Percentiles rank a stretch among this genome's conserved stretches.
phyloP scores from a whole-genome alignment of 2,329 filamentous ascomycete genomes.

The Reticulascus tulasneorum region DNA sequence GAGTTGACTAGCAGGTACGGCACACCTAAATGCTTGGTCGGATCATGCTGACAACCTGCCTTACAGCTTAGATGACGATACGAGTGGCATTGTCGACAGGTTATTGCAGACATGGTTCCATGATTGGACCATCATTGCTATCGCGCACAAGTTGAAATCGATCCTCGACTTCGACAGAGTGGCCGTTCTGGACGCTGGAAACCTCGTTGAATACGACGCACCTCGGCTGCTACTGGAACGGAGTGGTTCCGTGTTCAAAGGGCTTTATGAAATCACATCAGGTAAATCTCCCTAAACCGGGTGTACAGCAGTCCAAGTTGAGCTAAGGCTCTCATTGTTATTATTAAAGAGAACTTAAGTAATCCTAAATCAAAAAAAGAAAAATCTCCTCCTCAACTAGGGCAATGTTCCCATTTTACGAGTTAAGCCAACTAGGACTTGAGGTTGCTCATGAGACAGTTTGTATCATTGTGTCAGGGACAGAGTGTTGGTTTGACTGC shows the following conservation, averaged over 20 bases:
- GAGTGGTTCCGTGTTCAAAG: conserved; percentile 3
- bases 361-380: too few relatives aligned
- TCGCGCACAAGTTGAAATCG: conserved; percentile 27
- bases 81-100: conserved; percentile 11
- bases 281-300: neutral
- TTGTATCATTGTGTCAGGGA: too few relatives aligned
- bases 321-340: too few relatives aligned
- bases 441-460: too few relatives aligned
- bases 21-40: too few relatives aligned
- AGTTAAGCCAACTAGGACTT: too few relatives aligned
- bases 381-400: too few relatives aligned
- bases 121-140: conserved; percentile 41
- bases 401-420: too few relatives aligned
- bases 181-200: conserved; percentile 45
- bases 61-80: conserved; percentile 14
- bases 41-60: neutral
- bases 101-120: conserved; percentile 14
- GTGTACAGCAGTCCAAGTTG: too few relatives aligned
- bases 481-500: too few relatives aligned
- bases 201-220: conserved; percentile 34
- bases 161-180: conserved; percentile 46
- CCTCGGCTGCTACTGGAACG: neutral
- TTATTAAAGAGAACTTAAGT: too few relatives aligned
- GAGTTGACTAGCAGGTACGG: conserved; percentile 35
- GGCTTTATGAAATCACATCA: conserved; percentile 3